A percentile compares a stretch with the other conserved stretches of the same genome.
Evolutionary conservation across 768 basidiomycete genomes (phyloP).

Genomic region (Suillus paluster): DNA sequence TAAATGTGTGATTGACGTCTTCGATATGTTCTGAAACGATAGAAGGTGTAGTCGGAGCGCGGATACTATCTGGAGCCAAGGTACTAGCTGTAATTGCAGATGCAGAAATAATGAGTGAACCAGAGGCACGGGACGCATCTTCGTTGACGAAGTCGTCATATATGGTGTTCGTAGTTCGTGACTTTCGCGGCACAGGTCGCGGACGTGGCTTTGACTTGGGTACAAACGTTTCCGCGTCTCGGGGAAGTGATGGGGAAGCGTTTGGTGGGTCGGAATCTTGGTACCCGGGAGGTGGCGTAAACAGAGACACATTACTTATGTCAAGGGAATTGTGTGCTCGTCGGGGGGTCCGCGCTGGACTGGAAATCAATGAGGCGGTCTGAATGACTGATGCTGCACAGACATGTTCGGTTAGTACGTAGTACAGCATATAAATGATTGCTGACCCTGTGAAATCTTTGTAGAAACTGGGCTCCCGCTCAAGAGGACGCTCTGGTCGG

Average conservation of each 20-base stretch:
- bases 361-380: constrained; percentile 20
- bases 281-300: constrained; percentile 25
- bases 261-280: constrained; percentile 14
- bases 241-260: constrained; percentile 13
- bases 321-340: constrained; percentile 12
- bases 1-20: constrained; percentile 31
- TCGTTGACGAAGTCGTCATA: constrained; percentile 1
- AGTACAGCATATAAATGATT: neutral
- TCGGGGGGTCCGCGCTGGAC: constrained; percentile 19
- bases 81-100: constrained; percentile 14
- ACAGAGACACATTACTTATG: constrained; percentile 24
- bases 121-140: constrained; percentile 13
- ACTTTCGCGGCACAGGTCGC: constrained; percentile 24
- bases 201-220: constrained; percentile 32
- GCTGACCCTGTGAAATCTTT: neutral
- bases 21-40: constrained; percentile 14
- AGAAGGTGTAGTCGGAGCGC: constrained; percentile 19
- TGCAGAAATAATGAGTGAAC: constrained; percentile 27
- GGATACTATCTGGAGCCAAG: constrained; percentile 26
- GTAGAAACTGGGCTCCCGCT: neutral
- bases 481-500: neutral
- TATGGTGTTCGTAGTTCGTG: constrained; percentile 3
- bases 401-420: neutral
- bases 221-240: constrained; percentile 2
- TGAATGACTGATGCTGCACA: constrained; percentile 23